Evolutionary conservation across 805 yeast species (phyloP), one percentile per base, ranked within the genome.

Genomic region (Zygotorulaspora florentina): DNA sequence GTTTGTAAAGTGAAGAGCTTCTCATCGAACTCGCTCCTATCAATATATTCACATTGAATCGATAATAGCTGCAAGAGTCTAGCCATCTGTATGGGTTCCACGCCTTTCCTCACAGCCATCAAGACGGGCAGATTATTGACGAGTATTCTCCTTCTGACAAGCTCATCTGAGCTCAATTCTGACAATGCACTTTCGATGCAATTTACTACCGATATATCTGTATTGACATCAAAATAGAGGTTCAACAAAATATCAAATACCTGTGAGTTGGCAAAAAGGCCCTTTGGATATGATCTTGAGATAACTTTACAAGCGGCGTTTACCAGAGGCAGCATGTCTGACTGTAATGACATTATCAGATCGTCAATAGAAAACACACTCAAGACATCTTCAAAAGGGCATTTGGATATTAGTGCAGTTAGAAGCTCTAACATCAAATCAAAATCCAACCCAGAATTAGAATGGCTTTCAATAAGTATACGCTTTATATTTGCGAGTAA

Each of bases 261-360:
- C 13, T 38, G 48, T 8, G 56, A 50, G 16, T 51, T 36, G 3
- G 62, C 56, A 40, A 62, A 53, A 8, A 55, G 39, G 7, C 58
- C 60, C 44, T 52, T 56, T 16, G 67, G 67, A 33, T 53, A 49
- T 2, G 67, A 61, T 12, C 44, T 44, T 9, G 51, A 46, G n/a
- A 64, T 50, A 8, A 63, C 57, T 30, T 53, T 55, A 40, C 64
- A 59, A 5, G 64, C 61, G 7, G 58, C 47, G 13, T 44, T 54
- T 1, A 54, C 40, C 34, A 64, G 40, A 2, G 53, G 44, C 1
- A 43, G 11, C n/a, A 56, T 47, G 8, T 44, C 30, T 8, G 67
- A 61, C 3, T 43, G 33, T 23, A 64, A 33, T 8, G 64, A 64
- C 23, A 17, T 27, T 29, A 44, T 47, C 26, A 63, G 39, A 43